Base-by-base conservation (phyloP, 2,329 filamentous ascomycete species). In the Clarireedia monteithiana region DNA sequence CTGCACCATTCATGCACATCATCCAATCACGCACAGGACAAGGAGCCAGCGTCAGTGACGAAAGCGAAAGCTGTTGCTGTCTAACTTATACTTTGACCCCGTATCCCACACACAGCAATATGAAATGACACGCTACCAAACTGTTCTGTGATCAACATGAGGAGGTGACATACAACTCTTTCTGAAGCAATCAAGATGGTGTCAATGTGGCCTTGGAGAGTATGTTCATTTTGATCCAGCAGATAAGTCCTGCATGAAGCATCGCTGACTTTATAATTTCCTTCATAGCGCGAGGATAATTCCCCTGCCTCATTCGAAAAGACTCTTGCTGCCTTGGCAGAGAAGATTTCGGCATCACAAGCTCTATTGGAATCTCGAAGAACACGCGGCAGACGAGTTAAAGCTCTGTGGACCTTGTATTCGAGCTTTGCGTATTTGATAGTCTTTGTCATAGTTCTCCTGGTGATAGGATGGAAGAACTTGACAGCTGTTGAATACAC, bases 281-380 rank as follows among this genome's bases (percentile, higher is more conserved):
- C 14, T 23, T 44, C 57, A 46, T 66, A 95, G 90, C 82, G 83
- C 72, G 81, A 89, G 67, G 81, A 86, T 70, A 87, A 82, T 69
- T 95, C 91, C 62, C 87, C 94, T 26, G 91, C 91, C 51, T 89
- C 86, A 4, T 99, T 97, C 69, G 94, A 99, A 74, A 96, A 91
- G 77, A 84, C 86, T 2, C 84, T 99, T 30, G 89, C 90, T 9
- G 79, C 83, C 24, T 82, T 99, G 47, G 88, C 91, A 10, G 76
- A 77, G 52, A 96, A 94, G 74, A 96, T 99, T 70, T 78, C 85
- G 42, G 80, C 83, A 60, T 83, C 86, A 2, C 87, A 87, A 64
- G 75, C 85, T 44, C 82, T 80, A 51, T 85, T 96, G 62, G 91
- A 96, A 66, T 77, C 76, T 44, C 78, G 87, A 40, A 84, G 89